Evolutionary conservation across 1,284 basidiomycete genomes (phyloP).

Genomic region (Fomitopsis betulina): DNA sequence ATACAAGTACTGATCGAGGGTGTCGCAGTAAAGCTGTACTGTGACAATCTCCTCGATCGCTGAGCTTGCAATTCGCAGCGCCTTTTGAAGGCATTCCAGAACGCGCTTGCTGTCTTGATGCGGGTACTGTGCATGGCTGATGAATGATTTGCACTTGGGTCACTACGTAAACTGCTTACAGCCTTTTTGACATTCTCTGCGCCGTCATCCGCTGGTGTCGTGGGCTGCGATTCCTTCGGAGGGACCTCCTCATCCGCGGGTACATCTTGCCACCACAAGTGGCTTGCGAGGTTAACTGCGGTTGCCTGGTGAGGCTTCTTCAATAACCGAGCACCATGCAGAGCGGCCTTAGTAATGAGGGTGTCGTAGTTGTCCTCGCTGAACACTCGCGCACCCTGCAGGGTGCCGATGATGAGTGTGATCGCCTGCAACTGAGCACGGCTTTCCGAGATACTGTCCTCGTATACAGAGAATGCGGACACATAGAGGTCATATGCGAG

Average conservation of each 20-base stretch:
- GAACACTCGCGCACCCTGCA: conserved; percentile 84
- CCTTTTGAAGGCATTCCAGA: conserved; percentile 92
- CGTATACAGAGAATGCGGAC: conserved; percentile 93
- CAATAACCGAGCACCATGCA: conserved; percentile 89
- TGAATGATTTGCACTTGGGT: no score
- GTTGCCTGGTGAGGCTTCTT: conserved; percentile 97
- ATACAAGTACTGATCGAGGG: conserved; percentile 90
- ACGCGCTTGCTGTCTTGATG: conserved; percentile 94
- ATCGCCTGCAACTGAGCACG: conserved; percentile 92
- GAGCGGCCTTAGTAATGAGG: conserved; percentile 90
- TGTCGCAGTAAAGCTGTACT: conserved; percentile 90
- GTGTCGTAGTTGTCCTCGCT: conserved; percentile 93
- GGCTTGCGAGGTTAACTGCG: conserved; percentile 90
- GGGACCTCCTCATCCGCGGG: conserved; percentile 31
- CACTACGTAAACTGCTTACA: conserved; percentile 19
- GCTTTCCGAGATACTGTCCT: conserved; percentile 91
- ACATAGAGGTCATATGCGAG: conserved; percentile 95
- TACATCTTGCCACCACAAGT: conserved; percentile 93
- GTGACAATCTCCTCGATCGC: conserved; percentile 94
- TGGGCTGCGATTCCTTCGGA: conserved; percentile 24
- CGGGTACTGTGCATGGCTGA: conserved; percentile 53
- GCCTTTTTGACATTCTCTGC: conserved; percentile 47
- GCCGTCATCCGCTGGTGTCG: conserved; percentile 38
- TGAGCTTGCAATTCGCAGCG: conserved; percentile 87
- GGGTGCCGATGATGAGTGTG: conserved; percentile 84